Base-by-base conservation (phyloP, 177 flowering plant species). In the Telopea speciosissima region DNA sequence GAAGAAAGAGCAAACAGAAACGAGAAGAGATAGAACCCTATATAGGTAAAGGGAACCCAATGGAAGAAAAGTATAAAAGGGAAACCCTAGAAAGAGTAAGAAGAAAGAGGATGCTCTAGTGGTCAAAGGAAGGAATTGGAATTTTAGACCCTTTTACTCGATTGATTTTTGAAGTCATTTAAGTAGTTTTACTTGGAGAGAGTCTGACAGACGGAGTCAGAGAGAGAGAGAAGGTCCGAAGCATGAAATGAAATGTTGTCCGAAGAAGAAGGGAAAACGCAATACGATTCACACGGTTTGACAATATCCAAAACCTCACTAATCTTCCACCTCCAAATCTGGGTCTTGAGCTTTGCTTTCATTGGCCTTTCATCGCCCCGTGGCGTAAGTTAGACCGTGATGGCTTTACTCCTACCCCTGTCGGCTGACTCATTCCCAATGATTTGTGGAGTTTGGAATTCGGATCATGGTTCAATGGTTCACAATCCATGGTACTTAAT, bases 91-190 rank as follows among this genome's bases (percentile, higher is more conserved):
- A 36, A 62, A 72, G 63, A 70, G 78, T 25, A 73, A 67, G 70
- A 69, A 73, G 70, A 69, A 73, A 68, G 62, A 33, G 40, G 13
- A 52, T 36, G 24, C 25, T 61, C 21, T 3, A 66, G 36, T 54
- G 70, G 80, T 72, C 79, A 81, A 83, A 79, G 86, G 62, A 82
- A 79, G 71, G 82, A 81, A 77, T 81, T 76, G 40, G 40, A 36
- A 36, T 36, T 36, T 31, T 31, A 31, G n/a, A 36, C 6, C 40
- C 40, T 8, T 36, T 36, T 36, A 1, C 3, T 36, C 1, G 40
- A 36, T 36, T 36, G 40, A 36, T 36, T 8, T 36, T 5, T 6
- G 9, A 36, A 5, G 40, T 36, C 3, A 36, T 36, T 36, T 36
- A 36, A 36, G 8, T 36, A 36, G 7, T 54, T 62, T 62, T 68